Base-by-base conservation (phyloP, 306 rosid genomes). In the Dryas octopetala region DNA sequence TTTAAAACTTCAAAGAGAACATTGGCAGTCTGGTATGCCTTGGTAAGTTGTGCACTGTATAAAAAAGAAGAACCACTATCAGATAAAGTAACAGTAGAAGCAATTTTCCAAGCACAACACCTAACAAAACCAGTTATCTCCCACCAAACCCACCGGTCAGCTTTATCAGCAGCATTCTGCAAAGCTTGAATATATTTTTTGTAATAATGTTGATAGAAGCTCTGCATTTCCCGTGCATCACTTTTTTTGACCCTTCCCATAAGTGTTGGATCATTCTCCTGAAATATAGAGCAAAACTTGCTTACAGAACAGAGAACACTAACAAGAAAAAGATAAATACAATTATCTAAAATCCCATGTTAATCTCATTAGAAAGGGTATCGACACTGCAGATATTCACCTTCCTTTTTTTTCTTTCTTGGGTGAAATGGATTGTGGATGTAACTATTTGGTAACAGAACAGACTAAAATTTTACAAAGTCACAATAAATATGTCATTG, bases 201-300 rank as follows among this genome's bases (percentile, higher is more conserved):
- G 89, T 95, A 95, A 86, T 95, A 95, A 76, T 90, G 97, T 80
- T 91, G 97, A 81, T 95, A 95, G 85, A 87, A 95, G 82, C 97
- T 91, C 84, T 95, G 98, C 98, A 95, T 91, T 89, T 95, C 98
- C 32, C 97, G 97, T n/a, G 98, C 97, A 86, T 95, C 98, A 76
- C 98, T 95, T 83, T 91, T 89, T 82, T 95, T 95, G 28, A 95
- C 89, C 81, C 98, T 90, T 75, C 97, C 98, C 84, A 85, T 92
- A 77, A 95, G 80, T 38, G 97, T 95, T 40, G 98, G 98, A 89
- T 95, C 97, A 84, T 95, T 91, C 80, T 95, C 98, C 98, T 95
- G 80, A 44, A 57, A 76, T 62, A 79, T 7, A 49, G 11, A 48
- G 43, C 10, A 60, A 41, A 68, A 44, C 49, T 71, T 55, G 72